These are phyloP conservation scores for Arthrobotrys sinensis DNA, from an alignment of 2,329 filamentous ascomycete genomes.

Conservation along the genomic window DNA sequence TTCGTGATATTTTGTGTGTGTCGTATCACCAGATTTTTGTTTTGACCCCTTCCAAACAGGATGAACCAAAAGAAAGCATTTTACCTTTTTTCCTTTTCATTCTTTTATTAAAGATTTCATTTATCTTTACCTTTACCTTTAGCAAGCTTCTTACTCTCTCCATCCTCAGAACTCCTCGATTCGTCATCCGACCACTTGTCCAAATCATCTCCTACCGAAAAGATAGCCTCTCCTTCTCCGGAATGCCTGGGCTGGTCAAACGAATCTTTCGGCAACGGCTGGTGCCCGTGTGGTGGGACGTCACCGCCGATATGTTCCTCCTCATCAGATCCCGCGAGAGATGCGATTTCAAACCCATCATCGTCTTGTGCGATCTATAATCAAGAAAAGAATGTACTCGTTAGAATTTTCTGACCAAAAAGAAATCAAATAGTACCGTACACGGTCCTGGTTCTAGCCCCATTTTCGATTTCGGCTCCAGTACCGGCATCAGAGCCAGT, in stretches of 20 bases:
- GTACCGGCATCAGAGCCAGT: background rate
- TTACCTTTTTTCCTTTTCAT: background rate
- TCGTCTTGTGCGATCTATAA: constrained; percentile 88
- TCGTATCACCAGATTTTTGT: too few species aligned
- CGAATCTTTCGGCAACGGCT: constrained; percentile 47
- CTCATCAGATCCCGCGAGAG: constrained; percentile 81
- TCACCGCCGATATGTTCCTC: constrained; percentile 74
- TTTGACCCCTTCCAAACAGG: too few species aligned
- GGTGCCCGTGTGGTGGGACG: constrained; percentile 61
- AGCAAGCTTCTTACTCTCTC: constrained; percentile 43
- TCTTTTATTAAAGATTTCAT: background rate
- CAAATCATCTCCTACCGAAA: constrained; percentile 57
- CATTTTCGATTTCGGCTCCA: background rate
- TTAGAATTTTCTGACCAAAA: background rate
- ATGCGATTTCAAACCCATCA: constrained; percentile 96
- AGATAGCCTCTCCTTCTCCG: constrained; percentile 57
- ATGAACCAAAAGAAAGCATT: background rate
- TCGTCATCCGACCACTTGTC: constrained; percentile 59
- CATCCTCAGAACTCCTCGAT: constrained; percentile 49
- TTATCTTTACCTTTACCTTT: constrained; percentile 56
- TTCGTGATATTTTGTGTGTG: background rate
- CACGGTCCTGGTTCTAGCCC: background rate
- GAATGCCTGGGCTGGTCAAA: constrained; percentile 57
- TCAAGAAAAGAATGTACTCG: constrained; percentile 64
- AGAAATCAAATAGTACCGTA: background rate